phyloP scores from a whole-genome alignment of 768 basidiomycete species.

The Sutorius australiensis region DNA sequence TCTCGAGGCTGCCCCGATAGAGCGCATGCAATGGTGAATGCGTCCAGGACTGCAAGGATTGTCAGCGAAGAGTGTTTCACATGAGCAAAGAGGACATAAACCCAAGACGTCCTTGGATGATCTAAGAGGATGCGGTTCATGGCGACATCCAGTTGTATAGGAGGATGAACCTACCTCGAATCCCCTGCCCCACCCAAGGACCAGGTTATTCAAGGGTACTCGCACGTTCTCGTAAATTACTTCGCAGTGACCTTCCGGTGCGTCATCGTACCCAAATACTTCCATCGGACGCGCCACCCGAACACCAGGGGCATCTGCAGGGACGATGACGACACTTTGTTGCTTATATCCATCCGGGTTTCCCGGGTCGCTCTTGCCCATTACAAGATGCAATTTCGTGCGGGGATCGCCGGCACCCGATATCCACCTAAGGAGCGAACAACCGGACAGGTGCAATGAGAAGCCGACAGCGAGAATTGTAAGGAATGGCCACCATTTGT shows the following conservation, averaged over 20 bases:
- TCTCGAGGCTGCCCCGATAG: conserved; percentile 82
- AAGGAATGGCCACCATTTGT: conserved; percentile 72
- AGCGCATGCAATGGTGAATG: conserved; percentile 97
- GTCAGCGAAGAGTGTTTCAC: not conserved
- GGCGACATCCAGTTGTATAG: not conserved
- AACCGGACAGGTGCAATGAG: conserved; percentile 14
- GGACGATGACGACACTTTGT: conserved; percentile 95
- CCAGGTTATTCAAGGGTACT: conserved; percentile 76
- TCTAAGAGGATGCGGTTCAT: conserved; percentile 37
- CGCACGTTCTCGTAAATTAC: conserved; percentile 92
- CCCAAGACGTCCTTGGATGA: conserved; percentile 96
- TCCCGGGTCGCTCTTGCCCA: conserved; percentile 89
- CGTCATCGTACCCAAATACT: conserved; percentile 93
- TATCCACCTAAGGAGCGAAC: conserved; percentile 70
- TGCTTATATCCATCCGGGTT: conserved; percentile 75
- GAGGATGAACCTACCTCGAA: conserved; percentile 62
- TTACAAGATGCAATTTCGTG: conserved; percentile 84
- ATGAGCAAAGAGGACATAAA: conserved; percentile 30
- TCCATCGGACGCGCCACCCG: conserved; percentile 89
- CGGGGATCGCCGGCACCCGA: conserved; percentile 95
- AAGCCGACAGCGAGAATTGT: not conserved
- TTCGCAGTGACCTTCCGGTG: conserved; percentile 96
- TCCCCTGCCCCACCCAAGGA: conserved; percentile 91
- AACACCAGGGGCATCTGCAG: conserved; percentile 80
- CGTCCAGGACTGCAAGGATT: conserved; percentile 69